A percentile compares a stretch with the other conserved stretches of the same genome.
phyloP scores from a whole-genome alignment of 768 basidiomycete species.

The Trichaptum fuscoviolaceum region DNA sequence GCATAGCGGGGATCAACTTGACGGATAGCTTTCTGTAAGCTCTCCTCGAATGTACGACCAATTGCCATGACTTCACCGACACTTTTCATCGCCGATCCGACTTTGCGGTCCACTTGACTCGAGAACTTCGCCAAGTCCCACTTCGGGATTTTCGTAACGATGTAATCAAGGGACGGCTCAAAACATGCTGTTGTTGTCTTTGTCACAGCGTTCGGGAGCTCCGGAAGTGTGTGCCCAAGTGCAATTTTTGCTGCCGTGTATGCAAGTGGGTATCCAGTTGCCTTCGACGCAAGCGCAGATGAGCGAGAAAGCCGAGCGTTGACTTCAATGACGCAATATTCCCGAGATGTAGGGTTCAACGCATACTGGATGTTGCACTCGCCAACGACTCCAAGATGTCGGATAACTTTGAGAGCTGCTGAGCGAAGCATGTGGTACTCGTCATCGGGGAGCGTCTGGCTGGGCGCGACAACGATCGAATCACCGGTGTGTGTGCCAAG shows the following conservation, averaged over 20 bases:
- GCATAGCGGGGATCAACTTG: conserved; percentile 96
- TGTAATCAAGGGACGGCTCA: conserved; percentile 97
- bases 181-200: conserved; percentile 99
- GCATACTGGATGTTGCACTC: conserved; percentile 99
- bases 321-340: conserved; percentile 98
- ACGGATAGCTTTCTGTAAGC: conserved; percentile 95
- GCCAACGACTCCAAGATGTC: conserved; percentile 87
- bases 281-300: conserved; percentile 93
- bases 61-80: conserved; percentile 99
- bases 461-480: conserved; percentile 98
- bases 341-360: conserved; percentile 83
- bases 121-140: conserved; percentile 99
- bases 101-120: conserved; percentile 85
- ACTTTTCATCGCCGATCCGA: conserved; percentile 98
- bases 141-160: conserved; percentile 99
- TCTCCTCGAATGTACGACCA: conserved; percentile 97
- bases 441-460: conserved; percentile 94
- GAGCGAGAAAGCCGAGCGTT: conserved; percentile 66
- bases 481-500: conserved; percentile 99
- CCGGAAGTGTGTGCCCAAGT: conserved; percentile 93
- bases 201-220: conserved; percentile 97
- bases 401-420: conserved; percentile 91
- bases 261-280: conserved; percentile 97
- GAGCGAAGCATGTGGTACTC: conserved; percentile 99
- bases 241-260: conserved; percentile 99